Percentiles rank a stretch among this genome's conserved stretches.
phyloP scores from a whole-genome alignment of 2,329 filamentous ascomycete species.

The Plectosphaerella sp. region DNA sequence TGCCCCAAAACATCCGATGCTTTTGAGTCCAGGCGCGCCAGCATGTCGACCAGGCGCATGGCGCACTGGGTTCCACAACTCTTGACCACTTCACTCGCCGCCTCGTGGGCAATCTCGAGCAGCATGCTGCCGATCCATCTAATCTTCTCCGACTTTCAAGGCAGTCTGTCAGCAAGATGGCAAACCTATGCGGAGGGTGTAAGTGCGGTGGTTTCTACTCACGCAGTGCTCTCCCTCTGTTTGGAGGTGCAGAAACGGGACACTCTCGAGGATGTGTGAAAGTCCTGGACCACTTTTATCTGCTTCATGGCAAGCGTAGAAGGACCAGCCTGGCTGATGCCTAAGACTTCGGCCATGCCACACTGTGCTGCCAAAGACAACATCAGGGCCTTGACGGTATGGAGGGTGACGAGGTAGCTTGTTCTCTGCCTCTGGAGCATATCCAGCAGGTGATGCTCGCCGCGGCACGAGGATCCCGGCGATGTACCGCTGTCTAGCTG shows the following conservation, averaged over 20 bases:
- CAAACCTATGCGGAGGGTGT: no score
- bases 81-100: background rate
- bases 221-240: conserved; percentile 5
- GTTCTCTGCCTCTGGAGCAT: background rate
- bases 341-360: background rate
- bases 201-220: background rate
- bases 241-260: conserved; percentile 5
- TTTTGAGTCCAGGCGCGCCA: conserved; percentile 35
- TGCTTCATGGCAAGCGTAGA: conserved; percentile 6
- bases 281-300: conserved; percentile 4
- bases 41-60: conserved; percentile 33
- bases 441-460: background rate
- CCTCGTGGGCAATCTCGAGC: conserved; percentile 20
- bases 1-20: conserved; percentile 25
- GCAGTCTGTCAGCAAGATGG: background rate
- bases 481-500: background rate
- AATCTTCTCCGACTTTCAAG: conserved; percentile 31
- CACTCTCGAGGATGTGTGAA: conserved; percentile 1
- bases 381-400: conserved; percentile 1
- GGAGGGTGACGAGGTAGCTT: conserved; percentile 2
- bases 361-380: conserved; percentile 1
- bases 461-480: background rate
- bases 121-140: conserved; percentile 31
- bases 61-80: background rate
- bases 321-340: background rate